phyloP scores from a whole-genome alignment of 2,329 filamentous ascomycete genomes.

The Sordariomycetes sp. region DNA sequence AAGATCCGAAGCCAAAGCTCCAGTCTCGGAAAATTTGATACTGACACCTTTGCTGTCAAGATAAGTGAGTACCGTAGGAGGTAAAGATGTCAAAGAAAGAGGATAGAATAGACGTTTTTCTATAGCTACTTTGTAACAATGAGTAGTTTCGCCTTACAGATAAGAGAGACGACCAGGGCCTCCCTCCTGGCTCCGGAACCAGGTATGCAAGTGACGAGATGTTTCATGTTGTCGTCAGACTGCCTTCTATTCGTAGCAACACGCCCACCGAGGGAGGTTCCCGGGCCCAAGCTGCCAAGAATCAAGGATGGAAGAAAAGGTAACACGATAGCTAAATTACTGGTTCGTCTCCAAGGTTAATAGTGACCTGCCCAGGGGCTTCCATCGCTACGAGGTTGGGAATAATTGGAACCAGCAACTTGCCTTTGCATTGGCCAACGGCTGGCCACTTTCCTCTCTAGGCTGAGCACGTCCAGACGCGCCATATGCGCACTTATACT shows the following conservation, averaged over 20 bases:
- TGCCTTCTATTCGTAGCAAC: slow-evolving; percentile 2
- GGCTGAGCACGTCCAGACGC: slow-evolving; percentile 11
- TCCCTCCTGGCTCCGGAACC: background rate
- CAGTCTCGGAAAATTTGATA: background rate
- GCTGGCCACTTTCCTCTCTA: slow-evolving; percentile 21
- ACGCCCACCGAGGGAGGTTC: slow-evolving; percentile 5
- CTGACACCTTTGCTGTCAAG: background rate
- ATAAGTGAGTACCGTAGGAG: background rate
- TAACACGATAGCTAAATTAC: slow-evolving; percentile 17
- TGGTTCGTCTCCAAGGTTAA: slow-evolving; percentile 23
- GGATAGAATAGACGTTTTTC: slow-evolving; percentile 7
- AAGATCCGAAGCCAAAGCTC: background rate
- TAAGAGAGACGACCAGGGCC: background rate
- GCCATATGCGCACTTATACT: background rate
- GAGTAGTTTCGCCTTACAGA: slow-evolving; percentile 13
- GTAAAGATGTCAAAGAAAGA: background rate
- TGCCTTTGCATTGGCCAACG: slow-evolving; percentile 14
- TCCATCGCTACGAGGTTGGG: slow-evolving; percentile 21
- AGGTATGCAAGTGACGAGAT: background rate
- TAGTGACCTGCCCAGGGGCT: too few species aligned
- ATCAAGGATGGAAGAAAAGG: slow-evolving; percentile 23
- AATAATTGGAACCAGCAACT: too few species aligned
- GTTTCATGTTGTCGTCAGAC: background rate
- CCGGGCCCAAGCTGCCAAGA: slow-evolving; percentile 6
- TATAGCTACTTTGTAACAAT: slow-evolving; percentile 17